A percentile compares a stretch with the other conserved stretches of the same genome.
Evolutionary conservation across 257 asterid species (phyloP).

Genomic region (Solanum infundibuliforme): DNA sequence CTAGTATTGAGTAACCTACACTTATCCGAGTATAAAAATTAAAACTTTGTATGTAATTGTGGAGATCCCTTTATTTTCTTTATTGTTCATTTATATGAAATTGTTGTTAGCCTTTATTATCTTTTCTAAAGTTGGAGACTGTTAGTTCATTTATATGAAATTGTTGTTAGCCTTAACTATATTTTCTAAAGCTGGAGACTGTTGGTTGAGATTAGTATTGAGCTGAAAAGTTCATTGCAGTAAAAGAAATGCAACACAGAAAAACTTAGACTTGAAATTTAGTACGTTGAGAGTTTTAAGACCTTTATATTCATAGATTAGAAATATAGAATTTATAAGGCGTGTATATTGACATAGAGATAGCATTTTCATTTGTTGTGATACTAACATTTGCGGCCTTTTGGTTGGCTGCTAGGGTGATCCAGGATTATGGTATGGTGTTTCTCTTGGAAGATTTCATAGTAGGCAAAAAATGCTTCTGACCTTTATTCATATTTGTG

Average conservation of each 20-base stretch:
- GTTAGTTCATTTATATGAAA: background rate
- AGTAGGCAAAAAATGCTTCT: background rate
- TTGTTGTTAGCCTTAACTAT: background rate
- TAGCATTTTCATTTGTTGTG: background rate
- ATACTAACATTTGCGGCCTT: background rate
- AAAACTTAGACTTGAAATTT: background rate
- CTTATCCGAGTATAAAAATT: background rate
- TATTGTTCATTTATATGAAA: background rate
- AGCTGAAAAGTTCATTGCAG: background rate
- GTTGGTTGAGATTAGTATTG: background rate
- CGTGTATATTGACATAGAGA: background rate
- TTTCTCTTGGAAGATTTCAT: background rate
- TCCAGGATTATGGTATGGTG: background rate
- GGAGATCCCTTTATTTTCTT: background rate
- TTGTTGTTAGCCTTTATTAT: background rate
- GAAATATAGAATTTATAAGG: background rate
- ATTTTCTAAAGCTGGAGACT: background rate
- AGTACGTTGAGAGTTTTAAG: background rate
- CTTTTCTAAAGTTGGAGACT: background rate
- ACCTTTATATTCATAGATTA: background rate
- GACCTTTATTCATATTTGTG: background rate
- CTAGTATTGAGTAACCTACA: background rate
- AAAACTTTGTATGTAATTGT: background rate
- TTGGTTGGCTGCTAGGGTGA: background rate
- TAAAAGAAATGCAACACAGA: background rate